These are phyloP conservation scores for Inga oerstediana DNA, from an alignment of 306 rosid genomes.

Conservation along the genomic window DNA sequence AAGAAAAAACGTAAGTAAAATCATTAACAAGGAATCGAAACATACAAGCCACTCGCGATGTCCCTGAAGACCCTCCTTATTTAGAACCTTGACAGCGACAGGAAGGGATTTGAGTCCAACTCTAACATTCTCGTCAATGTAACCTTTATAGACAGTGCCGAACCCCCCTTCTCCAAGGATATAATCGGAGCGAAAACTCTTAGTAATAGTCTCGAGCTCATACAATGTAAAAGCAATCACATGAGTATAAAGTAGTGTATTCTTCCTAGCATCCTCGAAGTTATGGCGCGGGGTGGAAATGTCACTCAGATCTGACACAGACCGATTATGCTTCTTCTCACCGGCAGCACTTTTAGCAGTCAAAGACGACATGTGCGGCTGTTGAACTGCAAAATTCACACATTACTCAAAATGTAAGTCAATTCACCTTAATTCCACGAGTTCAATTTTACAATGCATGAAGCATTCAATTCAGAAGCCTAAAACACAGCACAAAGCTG, in stretches of 20 bases:
- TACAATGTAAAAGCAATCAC: conserved; percentile 89
- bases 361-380: conserved; percentile 58
- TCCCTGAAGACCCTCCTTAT: conserved; percentile 97
- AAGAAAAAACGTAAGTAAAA: background rate
- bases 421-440: background rate
- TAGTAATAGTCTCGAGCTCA: conserved; percentile 94
- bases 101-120: conserved; percentile 97
- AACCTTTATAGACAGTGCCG: conserved; percentile 96
- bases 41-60: conserved; percentile 98
- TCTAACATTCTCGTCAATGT: conserved; percentile 95
- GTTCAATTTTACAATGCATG: background rate
- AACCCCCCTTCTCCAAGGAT: conserved; percentile 98
- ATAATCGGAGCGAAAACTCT: conserved; percentile 93
- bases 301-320: conserved; percentile 95
- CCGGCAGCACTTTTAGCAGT: conserved; percentile 36
- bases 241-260: conserved; percentile 83
- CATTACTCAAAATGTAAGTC: background rate
- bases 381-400: conserved; percentile 65
- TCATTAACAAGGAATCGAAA: background rate
- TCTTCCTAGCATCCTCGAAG: conserved; percentile 69
- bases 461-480: background rate
- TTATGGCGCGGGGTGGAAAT: conserved; percentile 82
- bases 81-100: conserved; percentile 94
- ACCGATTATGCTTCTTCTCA: conserved; percentile 59
- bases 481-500: background rate